Base-by-base conservation (phyloP, 2,329 filamentous ascomycete genomes). In the Acephala macrosclerotiorum region DNA sequence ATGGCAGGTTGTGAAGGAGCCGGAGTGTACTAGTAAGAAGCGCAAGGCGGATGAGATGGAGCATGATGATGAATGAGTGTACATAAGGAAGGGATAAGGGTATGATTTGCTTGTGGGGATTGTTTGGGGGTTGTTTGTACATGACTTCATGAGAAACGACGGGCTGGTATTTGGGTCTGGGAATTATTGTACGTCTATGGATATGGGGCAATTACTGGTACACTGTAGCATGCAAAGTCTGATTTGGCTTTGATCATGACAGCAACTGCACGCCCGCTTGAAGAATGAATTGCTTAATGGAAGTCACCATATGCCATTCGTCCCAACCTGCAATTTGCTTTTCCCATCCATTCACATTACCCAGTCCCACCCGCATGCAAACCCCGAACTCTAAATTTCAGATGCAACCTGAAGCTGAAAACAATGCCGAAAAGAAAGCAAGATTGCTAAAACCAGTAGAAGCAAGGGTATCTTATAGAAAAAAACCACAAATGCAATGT, bases 401-500 rank as follows among this genome's bases (percentile, higher is more conserved):
- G 9, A 42, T 18, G 18, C 16, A 16, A 2, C 14, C 45, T 12
- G 20, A 49, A 22, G n/a, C 45, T 12, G 25, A 49, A 2, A 4
- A 9, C n/a, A 20, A 12, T 1, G 1, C 14, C 45, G 45, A 22
- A 49, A 49, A 22, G 45, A n/a, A 49, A 49, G 40, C 40, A 49
- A 49, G n/a, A 22, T 22, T 18, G 40, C 40, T 42, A n/a, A 42
- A n/a, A 6, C n/a, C n/a, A 6, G 45, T n/a, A 49, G 33, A 29
- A 33, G 29, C 51, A 55, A 47, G 61, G 61, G 61, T 63, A 63
- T 59, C 33, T 14, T 64, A 55, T 25, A 33, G 14, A 0, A 33
- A 8, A 1, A 59, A 22, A 12, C 25, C 7, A 55, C 33, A 11
- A 20, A 12, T 51, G n/a, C 42, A 12, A 49, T 36, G 38, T n/a